Conservation (phyloP, 2,329 filamentous ascomycete genomes). For the Aureobasidium sp. region DNA sequence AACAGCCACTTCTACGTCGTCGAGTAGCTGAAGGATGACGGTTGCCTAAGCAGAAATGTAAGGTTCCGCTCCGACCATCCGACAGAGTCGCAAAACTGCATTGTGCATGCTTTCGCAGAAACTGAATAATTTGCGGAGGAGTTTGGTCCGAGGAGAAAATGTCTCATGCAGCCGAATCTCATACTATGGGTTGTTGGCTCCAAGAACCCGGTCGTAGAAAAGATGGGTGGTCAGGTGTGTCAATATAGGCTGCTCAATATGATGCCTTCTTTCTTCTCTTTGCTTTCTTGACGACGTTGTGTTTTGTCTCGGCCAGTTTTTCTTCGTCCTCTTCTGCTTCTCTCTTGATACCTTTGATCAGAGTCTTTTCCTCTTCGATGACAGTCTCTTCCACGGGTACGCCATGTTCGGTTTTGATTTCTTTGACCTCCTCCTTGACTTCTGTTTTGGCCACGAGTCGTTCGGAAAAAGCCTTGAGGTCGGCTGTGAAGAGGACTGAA, state of each 20-base stretch:
- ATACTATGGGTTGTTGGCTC: no score
- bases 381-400: constrained; percentile 20
- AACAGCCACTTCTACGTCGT: background rate
- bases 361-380: constrained; percentile 24
- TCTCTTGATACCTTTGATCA: constrained; percentile 33
- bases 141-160: background rate
- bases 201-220: background rate
- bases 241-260: constrained; percentile 11
- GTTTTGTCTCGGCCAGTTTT: constrained; percentile 30
- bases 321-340: constrained; percentile 33
- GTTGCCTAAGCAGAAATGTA: background rate
- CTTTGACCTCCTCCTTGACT: constrained; percentile 36
- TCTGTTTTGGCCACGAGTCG: constrained; percentile 43
- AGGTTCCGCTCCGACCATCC: no score
- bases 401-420: constrained; percentile 28
- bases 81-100: background rate
- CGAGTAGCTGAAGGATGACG: background rate
- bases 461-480: constrained; percentile 76
- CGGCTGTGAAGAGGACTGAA: constrained; percentile 90
- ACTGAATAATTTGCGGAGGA: background rate
- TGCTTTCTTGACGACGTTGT: constrained; percentile 26
- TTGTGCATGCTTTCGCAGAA: background rate
- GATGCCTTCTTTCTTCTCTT: constrained; percentile 27
- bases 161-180: background rate
- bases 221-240: background rate